Conservation (phyloP, 345 rosid species). For the Mallotus nudiflorus region DNA sequence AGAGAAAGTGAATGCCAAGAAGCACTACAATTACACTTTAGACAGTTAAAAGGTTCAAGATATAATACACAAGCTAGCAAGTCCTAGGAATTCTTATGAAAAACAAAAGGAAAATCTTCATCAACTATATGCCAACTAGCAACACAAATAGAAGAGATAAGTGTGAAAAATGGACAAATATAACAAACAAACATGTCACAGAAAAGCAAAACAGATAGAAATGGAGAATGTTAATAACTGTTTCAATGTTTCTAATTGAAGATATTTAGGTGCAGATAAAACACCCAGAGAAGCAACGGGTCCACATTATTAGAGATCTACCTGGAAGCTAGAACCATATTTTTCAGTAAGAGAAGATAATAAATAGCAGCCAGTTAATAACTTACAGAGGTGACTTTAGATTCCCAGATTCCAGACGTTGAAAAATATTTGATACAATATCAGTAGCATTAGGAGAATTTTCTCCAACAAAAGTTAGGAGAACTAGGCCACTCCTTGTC, state of each 20-base stretch:
- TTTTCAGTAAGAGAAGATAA: not conserved
- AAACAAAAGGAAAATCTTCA: not conserved
- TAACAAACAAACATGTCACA: not conserved
- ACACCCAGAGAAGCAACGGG: not conserved
- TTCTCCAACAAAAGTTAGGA: slow-evolving; percentile 54
- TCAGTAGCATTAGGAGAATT: slow-evolving; percentile 40
- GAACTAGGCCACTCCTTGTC: slow-evolving; percentile 79
- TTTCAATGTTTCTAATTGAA: not conserved
- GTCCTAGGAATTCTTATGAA: no score
- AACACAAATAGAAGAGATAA: not conserved
- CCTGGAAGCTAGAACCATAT: not conserved
- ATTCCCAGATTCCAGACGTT: slow-evolving; percentile 55
- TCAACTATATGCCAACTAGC: not conserved
- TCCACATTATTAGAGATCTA: not conserved
- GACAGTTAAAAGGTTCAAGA: no score
- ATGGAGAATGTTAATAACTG: not conserved
- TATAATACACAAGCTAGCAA: not conserved
- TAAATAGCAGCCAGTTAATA: not conserved
- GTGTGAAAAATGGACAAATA: slow-evolving; percentile 1
- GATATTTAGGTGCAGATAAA: not conserved
- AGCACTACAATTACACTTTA: no score
- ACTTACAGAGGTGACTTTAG: slow-evolving; percentile 69
- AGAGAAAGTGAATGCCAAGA: no score
- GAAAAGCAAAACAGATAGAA: not conserved
- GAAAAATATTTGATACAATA: slow-evolving; percentile 52